Conservation (phyloP, 495 filamentous ascomycete genomes). For the Penicillium robsamsonii region DNA sequence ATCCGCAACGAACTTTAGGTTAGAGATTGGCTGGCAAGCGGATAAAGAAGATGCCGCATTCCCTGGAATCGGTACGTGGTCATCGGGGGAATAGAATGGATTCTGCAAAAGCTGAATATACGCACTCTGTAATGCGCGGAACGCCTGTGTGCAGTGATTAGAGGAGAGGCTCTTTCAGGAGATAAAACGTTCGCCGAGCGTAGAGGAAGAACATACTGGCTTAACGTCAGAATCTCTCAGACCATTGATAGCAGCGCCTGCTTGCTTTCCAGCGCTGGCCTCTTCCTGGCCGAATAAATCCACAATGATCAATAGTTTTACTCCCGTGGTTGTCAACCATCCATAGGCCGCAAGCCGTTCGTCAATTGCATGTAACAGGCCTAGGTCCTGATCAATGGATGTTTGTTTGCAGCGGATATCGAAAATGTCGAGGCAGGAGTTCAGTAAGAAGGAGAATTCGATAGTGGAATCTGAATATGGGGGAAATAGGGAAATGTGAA, state of each 20-base stretch:
- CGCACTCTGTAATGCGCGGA: conserved; percentile 84
- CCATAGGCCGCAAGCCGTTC: conserved; percentile 90
- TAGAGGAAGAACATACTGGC: conserved; percentile 51
- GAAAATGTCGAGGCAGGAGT: conserved; percentile 90
- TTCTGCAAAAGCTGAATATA: conserved; percentile 90
- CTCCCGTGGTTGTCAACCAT: conserved; percentile 95
- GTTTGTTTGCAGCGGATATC: conserved; percentile 70
- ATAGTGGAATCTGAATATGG: conserved; percentile 62
- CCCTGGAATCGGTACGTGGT: conserved; percentile 57
- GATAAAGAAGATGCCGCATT: conserved; percentile 30
- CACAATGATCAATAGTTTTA: conserved; percentile 82
- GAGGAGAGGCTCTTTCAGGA: conserved; percentile 2
- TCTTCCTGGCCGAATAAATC: conserved; percentile 69
- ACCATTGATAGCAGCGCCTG: conserved; percentile 47
- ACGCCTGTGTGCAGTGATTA: conserved; percentile 57
- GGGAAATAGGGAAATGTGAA: conserved; percentile 89
- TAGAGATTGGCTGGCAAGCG: conserved; percentile 66
- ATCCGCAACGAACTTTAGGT: conserved; percentile 75
- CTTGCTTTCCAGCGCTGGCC: conserved; percentile 22
- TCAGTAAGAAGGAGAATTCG: conserved; percentile 88
- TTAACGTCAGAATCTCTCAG: conserved; percentile 82
- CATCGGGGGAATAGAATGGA: conserved; percentile 91
- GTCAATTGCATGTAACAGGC: conserved; percentile 87
- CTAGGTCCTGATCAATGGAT: conserved; percentile 76
- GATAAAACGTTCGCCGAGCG: background rate